These are phyloP conservation scores for Delonix regia DNA, from an alignment of 306 rosid species.

Conservation along the genomic window DNA sequence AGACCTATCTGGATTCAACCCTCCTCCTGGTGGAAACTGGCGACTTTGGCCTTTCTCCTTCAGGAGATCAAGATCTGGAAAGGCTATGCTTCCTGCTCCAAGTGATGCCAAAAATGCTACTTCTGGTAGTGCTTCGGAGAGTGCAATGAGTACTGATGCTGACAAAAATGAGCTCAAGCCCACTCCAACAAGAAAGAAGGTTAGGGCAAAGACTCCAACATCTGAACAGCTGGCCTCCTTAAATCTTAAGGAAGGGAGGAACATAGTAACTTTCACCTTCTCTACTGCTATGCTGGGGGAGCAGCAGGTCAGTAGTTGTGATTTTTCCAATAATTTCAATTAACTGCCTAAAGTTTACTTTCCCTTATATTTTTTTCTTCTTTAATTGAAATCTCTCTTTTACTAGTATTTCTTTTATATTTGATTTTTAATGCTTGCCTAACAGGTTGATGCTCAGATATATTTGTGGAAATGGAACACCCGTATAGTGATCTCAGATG, in stretches of 20 bases:
- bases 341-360: not conserved
- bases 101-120: constrained; percentile 43
- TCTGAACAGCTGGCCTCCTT: constrained; percentile 89
- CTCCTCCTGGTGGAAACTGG: constrained; percentile 72
- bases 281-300: constrained; percentile 73
- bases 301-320: constrained; percentile 60
- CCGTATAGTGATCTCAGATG: constrained; percentile 92
- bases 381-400: constrained; percentile 11
- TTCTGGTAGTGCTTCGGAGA: constrained; percentile 50
- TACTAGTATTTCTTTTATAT: constrained; percentile 10
- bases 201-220: constrained; percentile 62
- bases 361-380: constrained; percentile 18
- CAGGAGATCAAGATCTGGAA: constrained; percentile 55
- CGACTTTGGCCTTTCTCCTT: constrained; percentile 81
- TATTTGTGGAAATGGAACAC: constrained; percentile 96
- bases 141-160: constrained; percentile 32
- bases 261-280: constrained; percentile 73
- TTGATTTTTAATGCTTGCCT: constrained; percentile 3
- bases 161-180: constrained; percentile 39
- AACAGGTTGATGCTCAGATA: constrained; percentile 84
- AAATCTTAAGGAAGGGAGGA: constrained; percentile 84
- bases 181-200: constrained; percentile 50
- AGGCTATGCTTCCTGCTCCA: constrained; percentile 42
- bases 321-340: constrained; percentile 14
- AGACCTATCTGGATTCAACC: constrained; percentile 47